These are phyloP conservation scores for Hysterium pulicare DNA, from an alignment of 2,329 filamentous ascomycete species.

Conservation along the genomic window DNA sequence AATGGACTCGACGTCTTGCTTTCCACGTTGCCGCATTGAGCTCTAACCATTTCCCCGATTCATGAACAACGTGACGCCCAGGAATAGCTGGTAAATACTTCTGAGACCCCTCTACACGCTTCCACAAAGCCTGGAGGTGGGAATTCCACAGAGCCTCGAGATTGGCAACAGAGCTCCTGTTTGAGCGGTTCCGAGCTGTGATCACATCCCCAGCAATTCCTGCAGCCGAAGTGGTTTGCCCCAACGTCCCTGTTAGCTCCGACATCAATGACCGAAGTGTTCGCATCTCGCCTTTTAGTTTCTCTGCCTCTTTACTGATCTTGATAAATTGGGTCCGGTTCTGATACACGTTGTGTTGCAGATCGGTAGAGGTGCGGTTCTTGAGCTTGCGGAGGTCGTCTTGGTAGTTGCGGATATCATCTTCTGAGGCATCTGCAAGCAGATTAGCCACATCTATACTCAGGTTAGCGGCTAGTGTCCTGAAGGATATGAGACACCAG, in stretches of 20 bases:
- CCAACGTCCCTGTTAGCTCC: conserved; percentile 64
- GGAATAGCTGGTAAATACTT: conserved; percentile 90
- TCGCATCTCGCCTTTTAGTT: conserved; percentile 93
- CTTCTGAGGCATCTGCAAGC: conserved; percentile 80
- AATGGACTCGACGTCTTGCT: conserved; percentile 79
- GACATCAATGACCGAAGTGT: conserved; percentile 86
- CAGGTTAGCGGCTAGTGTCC: conserved; percentile 5
- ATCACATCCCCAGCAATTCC: conserved; percentile 34
- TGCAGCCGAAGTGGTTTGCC: conserved; percentile 44
- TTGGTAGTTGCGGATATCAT: conserved; percentile 82
- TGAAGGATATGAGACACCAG: conserved; percentile 19
- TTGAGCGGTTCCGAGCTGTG: conserved; percentile 59
- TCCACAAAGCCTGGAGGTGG: conserved; percentile 80
- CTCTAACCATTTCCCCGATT: conserved; percentile 92
- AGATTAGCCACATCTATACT: conserved; percentile 61
- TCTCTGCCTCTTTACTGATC: conserved; percentile 98
- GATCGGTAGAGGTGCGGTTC: conserved; percentile 71
- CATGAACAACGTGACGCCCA: conserved; percentile 90
- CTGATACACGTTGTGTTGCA: conserved; percentile 94
- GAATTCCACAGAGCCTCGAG: conserved; percentile 66
- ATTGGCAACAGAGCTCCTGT: conserved; percentile 83
- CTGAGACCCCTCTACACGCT: conserved; percentile 94
- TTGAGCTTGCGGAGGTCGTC: conserved; percentile 72
- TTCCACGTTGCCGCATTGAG: conserved; percentile 98
- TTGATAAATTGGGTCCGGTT: conserved; percentile 98